Conservation (phyloP, 2,329 filamentous ascomycete species). For the Chaetoscypha palmicola region DNA sequence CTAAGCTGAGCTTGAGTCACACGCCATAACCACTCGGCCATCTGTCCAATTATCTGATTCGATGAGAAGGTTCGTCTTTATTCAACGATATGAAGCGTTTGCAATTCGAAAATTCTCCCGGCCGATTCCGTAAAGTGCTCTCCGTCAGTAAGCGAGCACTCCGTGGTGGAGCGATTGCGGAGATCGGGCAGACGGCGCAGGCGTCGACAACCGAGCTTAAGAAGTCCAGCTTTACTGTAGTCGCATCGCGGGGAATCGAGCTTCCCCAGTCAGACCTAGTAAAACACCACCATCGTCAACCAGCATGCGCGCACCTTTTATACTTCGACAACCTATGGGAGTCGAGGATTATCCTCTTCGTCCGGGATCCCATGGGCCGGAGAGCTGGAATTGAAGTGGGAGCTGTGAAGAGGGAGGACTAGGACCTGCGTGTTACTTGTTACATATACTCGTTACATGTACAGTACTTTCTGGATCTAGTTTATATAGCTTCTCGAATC, state of each 20-base stretch:
- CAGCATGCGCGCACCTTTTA: no score
- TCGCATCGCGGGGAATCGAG: neutral
- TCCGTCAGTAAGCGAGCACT: no score
- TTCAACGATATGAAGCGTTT: neutral
- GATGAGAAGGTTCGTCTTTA: neutral
- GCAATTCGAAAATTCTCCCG: neutral
- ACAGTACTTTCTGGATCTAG: no score
- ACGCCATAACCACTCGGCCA: constrained; percentile 28
- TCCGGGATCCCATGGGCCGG: no score
- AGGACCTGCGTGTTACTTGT: no score
- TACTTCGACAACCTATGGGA: no score
- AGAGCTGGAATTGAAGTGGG: no score
- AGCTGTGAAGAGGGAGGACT: no score
- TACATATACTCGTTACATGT: no score
- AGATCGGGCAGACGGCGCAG: neutral
- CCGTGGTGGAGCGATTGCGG: neutral
- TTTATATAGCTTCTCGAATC: no score
- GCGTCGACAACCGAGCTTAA: neutral
- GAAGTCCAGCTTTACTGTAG: neutral
- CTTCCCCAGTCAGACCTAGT: neutral
- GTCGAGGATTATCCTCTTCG: no score
- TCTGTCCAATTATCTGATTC: constrained; percentile 5
- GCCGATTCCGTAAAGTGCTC: no score
- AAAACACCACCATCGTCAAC: neutral
- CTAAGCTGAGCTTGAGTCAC: constrained; percentile 22